Base-by-base conservation (phyloP, 495 filamentous ascomycete species). In the Corynascus novoguineensis region DNA sequence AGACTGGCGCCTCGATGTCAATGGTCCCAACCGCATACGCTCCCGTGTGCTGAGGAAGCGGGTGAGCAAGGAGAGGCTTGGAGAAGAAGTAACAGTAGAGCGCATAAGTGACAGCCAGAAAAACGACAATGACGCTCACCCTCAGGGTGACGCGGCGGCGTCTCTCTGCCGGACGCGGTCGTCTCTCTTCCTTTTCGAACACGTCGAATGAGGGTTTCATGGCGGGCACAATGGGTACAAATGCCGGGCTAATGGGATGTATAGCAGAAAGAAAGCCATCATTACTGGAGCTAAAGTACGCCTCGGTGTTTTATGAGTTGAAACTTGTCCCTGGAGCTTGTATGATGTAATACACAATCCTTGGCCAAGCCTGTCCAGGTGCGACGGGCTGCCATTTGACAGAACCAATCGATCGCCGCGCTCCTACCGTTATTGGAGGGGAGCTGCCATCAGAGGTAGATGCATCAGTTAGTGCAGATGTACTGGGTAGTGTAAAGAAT, bases 21-120 rank as follows among this genome's bases (percentile, higher is more conserved):
- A 80, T 60, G 12, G 71, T 63, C 15, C 78, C 78, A 19, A 81
- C 78, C 0, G 64, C 58, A 51, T 78, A 78, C 10, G 65, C 68
- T 1, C 78, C 78, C n/a, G 73, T 74, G 58, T 81, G 77, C 35
- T 62, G 24, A 9, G 78, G 78, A 38, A 80, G 66, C 1, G 67
- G 65, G 28, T 65, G 71, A 32, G 75, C 73, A 38, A 80, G 70
- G 25, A 74, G 52, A 19, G 74, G 76, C 25, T 69, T 63, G 9
- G 67, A 71, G 47, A 72, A 67, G 24, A 74, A 14, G 41, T 62
- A 65, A 50, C 72, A 78, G 61, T 72, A 73, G 38, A 70, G n/a
- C 22, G 71, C 38, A 48, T 76, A 74, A 17, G 55, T 17, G 0
- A 50, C 59, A 24, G 58, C 58, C 11, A 60, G 17, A 1, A 60